These are phyloP conservation scores for Schizophyllum commune DNA, from an alignment of 1,284 basidiomycete genomes.

Conservation along the genomic window DNA sequence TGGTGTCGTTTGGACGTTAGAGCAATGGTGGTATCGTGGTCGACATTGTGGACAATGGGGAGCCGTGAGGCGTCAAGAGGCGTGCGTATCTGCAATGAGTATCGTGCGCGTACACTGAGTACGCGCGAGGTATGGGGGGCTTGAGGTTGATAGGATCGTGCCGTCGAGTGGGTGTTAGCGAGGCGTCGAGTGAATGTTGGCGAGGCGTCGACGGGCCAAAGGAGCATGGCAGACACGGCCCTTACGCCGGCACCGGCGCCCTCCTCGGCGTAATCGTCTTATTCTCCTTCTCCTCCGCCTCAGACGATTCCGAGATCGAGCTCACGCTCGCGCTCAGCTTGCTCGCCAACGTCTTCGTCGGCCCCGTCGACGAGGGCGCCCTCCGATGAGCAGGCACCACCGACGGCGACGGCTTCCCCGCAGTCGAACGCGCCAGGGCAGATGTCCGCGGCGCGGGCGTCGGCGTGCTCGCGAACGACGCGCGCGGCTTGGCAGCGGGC, in stretches of 20 bases:
- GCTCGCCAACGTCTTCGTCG: slow-evolving; percentile 10
- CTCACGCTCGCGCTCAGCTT: neutral
- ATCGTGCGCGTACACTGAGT: neutral
- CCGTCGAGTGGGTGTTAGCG: no score
- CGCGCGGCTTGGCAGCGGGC: neutral
- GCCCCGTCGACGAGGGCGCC: slow-evolving; percentile 10
- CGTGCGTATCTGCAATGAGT: neutral
- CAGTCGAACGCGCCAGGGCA: slow-evolving; percentile 8
- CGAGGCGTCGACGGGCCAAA: no score
- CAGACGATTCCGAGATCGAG: neutral
- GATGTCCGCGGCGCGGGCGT: slow-evolving; percentile 17
- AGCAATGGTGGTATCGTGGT: no score
- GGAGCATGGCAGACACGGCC: no score
- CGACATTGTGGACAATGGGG: neutral
- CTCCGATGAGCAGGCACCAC: neutral
- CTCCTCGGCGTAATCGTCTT: neutral
- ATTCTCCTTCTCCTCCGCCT: neutral
- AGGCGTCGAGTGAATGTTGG: no score
- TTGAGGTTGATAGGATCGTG: no score
- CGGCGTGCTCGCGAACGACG: neutral
- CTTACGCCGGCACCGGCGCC: neutral
- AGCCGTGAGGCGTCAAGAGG: neutral
- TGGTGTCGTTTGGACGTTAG: no score
- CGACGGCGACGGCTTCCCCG: slow-evolving; percentile 7
- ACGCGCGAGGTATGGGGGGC: no score